phyloP scores from a whole-genome alignment of 2,329 filamentous ascomycete species.

The Simplicillium aogashimaense region DNA sequence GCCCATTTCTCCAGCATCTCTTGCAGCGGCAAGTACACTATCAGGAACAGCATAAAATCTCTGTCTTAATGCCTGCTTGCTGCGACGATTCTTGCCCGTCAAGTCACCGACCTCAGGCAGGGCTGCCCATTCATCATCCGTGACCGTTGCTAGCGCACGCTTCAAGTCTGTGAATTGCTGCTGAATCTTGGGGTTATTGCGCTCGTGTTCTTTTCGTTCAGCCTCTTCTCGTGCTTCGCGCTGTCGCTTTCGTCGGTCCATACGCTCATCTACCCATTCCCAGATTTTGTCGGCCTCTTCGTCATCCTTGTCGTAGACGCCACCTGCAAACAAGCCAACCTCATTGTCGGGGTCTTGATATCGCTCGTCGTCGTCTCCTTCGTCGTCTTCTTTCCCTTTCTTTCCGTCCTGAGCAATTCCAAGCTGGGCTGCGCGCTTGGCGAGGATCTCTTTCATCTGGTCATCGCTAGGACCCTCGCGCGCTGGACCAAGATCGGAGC shows the following conservation, averaged over 20 bases:
- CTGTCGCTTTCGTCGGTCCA: constrained; percentile 82
- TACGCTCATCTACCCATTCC: constrained; percentile 90
- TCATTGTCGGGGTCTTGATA: constrained; percentile 98
- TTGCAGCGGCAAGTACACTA: constrained; percentile 81
- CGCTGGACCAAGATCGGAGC: constrained; percentile 91
- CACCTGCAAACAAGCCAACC: constrained; percentile 87
- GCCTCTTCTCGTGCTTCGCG: constrained; percentile 91
- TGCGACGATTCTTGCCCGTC: constrained; percentile 84
- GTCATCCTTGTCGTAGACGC: constrained; percentile 93
- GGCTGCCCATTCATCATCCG: constrained; percentile 93
- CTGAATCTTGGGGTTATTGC: constrained; percentile 95
- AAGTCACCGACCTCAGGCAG: constrained; percentile 93
- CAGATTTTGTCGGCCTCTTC: constrained; percentile 97
- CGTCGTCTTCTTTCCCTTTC: constrained; percentile 56
- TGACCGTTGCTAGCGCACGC: constrained; percentile 75
- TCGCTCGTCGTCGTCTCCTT: constrained; percentile 66
- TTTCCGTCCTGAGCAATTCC: constrained; percentile 62
- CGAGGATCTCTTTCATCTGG: constrained; percentile 95
- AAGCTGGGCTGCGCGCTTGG: constrained; percentile 81
- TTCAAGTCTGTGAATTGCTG: constrained; percentile 97
- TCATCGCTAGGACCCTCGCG: constrained; percentile 93
- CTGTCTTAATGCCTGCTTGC: constrained; percentile 71
- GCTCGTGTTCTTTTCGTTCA: constrained; percentile 91
- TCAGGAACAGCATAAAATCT: constrained; percentile 95
- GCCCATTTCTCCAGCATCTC: constrained; percentile 71